phyloP scores from a whole-genome alignment of 768 basidiomycete species.

The Leucocoprinus leucothites region DNA sequence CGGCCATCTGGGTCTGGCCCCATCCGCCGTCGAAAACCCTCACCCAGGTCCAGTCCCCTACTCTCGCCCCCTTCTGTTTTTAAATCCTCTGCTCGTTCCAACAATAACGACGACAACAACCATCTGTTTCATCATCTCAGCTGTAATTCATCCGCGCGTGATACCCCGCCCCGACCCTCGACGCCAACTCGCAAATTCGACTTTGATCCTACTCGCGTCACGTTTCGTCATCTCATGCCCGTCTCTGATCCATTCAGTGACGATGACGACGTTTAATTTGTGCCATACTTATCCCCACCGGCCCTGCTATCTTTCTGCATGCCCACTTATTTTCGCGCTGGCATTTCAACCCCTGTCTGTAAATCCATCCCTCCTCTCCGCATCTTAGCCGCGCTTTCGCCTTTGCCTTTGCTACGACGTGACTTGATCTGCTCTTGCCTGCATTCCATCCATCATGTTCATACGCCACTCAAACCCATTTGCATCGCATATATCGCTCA shows the following conservation, averaged over 20 bases:
- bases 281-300: slow-evolving; percentile 27
- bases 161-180: slow-evolving; percentile 18
- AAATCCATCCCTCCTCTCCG: not conserved
- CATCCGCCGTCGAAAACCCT: slow-evolving; percentile 55
- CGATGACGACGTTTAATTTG: slow-evolving; percentile 27
- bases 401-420: not conserved
- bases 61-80: slow-evolving; percentile 15
- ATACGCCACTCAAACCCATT: slow-evolving; percentile 1
- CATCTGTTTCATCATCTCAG: slow-evolving; percentile 7
- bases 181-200: slow-evolving; percentile 27
- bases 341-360: not conserved
- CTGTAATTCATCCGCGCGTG: slow-evolving; percentile 10
- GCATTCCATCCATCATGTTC: not conserved
- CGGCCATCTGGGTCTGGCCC: slow-evolving; percentile 42
- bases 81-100: not conserved
- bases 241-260: slow-evolving; percentile 26
- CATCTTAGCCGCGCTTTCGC: not conserved
- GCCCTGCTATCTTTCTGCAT: slow-evolving; percentile 7
- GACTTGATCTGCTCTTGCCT: not conserved
- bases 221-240: slow-evolving; percentile 63
- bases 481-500: not conserved
- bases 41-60: slow-evolving; percentile 48
- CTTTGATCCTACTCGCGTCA: slow-evolving; percentile 45
- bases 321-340: not conserved
- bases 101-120: slow-evolving; percentile 8